phyloP scores from a whole-genome alignment of 352 stramenopile genomes.

The Pythium insidiosum region DNA sequence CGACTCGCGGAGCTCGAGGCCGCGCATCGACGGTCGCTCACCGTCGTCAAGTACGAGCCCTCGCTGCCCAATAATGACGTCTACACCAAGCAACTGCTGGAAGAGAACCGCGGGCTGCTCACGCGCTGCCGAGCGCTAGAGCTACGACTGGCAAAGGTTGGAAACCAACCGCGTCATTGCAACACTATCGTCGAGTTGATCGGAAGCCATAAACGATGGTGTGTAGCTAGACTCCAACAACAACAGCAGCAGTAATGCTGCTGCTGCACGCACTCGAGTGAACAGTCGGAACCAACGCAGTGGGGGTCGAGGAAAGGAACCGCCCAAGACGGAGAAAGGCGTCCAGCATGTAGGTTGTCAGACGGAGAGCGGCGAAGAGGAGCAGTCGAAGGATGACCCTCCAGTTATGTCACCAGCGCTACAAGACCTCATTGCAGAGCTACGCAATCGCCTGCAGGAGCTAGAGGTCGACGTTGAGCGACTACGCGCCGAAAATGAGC shows the following conservation, averaged over 20 bases:
- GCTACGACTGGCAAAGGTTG: conserved; percentile 32
- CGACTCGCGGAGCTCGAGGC: conserved; percentile 22
- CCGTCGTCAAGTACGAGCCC: conserved; percentile 44
- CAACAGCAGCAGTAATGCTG: too few species aligned
- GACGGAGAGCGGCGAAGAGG: not conserved
- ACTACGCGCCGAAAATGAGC: conserved; percentile 42
- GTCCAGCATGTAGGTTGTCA: conserved; percentile 7
- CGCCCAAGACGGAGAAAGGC: not conserved
- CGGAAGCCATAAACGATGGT: too few species aligned
- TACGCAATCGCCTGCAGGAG: conserved; percentile 29
- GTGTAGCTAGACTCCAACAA: too few species aligned
- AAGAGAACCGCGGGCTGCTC: conserved; percentile 44
- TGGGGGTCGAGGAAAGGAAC: not conserved
- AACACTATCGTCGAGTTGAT: too few species aligned
- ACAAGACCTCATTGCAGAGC: conserved; percentile 16
- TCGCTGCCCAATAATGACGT: conserved; percentile 52
- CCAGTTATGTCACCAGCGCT: too few species aligned
- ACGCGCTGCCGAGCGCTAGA: conserved; percentile 25
- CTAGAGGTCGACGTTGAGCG: conserved; percentile 39
- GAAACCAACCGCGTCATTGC: too few species aligned
- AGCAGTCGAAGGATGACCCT: too few species aligned
- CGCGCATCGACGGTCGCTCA: conserved; percentile 33
- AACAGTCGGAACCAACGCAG: too few species aligned
- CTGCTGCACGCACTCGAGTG: too few species aligned
- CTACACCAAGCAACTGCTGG: conserved; percentile 55